phyloP scores from a whole-genome alignment of 169 alveolate species.

The Theileria equi region DNA sequence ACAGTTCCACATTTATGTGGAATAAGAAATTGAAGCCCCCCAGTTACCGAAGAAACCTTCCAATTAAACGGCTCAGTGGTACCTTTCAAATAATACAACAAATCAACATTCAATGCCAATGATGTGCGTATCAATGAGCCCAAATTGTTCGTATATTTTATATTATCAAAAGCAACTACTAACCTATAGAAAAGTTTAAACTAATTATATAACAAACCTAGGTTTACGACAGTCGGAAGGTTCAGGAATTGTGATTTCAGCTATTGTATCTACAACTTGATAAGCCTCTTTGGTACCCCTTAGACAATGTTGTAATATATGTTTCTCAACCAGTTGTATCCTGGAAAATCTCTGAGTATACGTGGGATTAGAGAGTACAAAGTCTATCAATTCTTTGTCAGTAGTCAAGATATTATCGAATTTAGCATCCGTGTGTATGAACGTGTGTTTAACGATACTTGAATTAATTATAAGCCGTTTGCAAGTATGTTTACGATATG shows the following conservation, averaged over 20 bases:
- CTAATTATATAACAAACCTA: background rate
- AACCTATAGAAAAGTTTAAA: conserved; percentile 6
- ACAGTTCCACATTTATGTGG: conserved; percentile 63
- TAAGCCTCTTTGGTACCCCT: conserved; percentile 45
- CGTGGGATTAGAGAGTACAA: background rate
- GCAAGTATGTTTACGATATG: conserved; percentile 28
- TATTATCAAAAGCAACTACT: conserved; percentile 70
- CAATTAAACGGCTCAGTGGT: conserved; percentile 76
- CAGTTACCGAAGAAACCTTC: conserved; percentile 69
- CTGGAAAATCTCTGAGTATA: conserved; percentile 17
- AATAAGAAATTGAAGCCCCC: conserved; percentile 67
- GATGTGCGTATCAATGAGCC: conserved; percentile 70
- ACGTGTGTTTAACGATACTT: conserved; percentile 26
- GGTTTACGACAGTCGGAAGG: conserved; percentile 16
- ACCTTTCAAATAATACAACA: conserved; percentile 58
- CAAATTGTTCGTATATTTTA: conserved; percentile 70
- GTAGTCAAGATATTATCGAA: conserved; percentile 43
- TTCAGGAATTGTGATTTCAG: conserved; percentile 37
- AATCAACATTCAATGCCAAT: conserved; percentile 66
- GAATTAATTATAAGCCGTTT: conserved; percentile 32
- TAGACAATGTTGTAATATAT: conserved; percentile 26
- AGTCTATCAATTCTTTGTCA: conserved; percentile 17
- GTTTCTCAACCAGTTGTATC: conserved; percentile 36
- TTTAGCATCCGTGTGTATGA: conserved; percentile 24
- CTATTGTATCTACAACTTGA: conserved; percentile 24